Percentiles rank a stretch among this genome's conserved stretches.
phyloP scores from a whole-genome alignment of 1,284 basidiomycete species.

The Wolfiporia cocos region DNA sequence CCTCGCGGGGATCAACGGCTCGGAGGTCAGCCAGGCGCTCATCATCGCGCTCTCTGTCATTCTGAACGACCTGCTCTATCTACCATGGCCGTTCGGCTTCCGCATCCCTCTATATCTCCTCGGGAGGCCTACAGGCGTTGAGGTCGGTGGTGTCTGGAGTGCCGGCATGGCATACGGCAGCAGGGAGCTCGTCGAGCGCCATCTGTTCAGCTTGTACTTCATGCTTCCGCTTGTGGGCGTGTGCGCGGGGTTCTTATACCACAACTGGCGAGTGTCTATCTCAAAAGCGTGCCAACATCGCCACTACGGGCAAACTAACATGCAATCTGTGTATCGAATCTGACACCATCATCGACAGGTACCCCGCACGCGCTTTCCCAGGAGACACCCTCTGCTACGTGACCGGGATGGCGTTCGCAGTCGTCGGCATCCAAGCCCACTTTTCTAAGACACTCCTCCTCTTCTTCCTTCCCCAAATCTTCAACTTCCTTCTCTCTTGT shows the following conservation, averaged over 20 bases:
- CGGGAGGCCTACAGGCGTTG: conserved; percentile 58
- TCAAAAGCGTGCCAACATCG: no score
- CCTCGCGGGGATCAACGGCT: conserved; percentile 95
- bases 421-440: conserved; percentile 94
- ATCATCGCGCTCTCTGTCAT: conserved; percentile 90
- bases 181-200: conserved; percentile 82
- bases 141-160: conserved; percentile 71
- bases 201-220: conserved; percentile 93
- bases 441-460: conserved; percentile 95
- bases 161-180: conserved; percentile 85
- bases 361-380: conserved; percentile 90
- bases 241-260: conserved; percentile 84
- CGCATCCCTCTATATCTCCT: conserved; percentile 65
- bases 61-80: conserved; percentile 88
- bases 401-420: conserved; percentile 95
- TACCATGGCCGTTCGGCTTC: conserved; percentile 77
- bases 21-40: conserved; percentile 91
- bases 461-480: conserved; percentile 97
- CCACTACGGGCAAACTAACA: no score
- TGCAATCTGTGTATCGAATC: no score
- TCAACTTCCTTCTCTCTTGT: conserved; percentile 94
- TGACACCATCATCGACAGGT: conserved; percentile 49
- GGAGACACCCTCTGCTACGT: conserved; percentile 99
- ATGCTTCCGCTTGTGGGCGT: conserved; percentile 94
- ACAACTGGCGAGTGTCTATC: conserved; percentile 74